Base-by-base conservation (phyloP, 2,329 filamentous ascomycete species). In the Xylaria polymorpha region DNA sequence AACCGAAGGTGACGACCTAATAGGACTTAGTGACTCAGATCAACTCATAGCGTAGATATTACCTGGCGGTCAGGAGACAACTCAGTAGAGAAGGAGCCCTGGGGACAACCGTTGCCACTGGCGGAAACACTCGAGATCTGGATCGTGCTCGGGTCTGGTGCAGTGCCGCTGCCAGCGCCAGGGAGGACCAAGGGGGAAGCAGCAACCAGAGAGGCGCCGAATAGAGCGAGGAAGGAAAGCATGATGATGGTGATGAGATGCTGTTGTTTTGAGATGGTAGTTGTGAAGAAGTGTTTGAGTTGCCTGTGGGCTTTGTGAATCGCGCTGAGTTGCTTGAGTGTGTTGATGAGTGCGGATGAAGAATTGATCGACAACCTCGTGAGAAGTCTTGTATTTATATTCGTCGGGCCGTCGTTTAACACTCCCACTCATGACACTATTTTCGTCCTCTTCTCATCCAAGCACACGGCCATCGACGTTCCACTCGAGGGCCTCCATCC, bases 1-100 rank as follows among this genome's bases (percentile, higher is more conserved):
- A 84, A 67, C 83, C 83, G 66, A 84, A 83, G 59, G 83, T 84
- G 75, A 84, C 79, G 73, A 84, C 77, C 81, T 83, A 35, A 53
- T 29, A 1, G 15, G 51, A 14, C n/a, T 73, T 61, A 75, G 70
- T n/a, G 29, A 20, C 18, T 39, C 15, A 25, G 1, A 20, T 39
- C 8, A 15, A 43, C 6, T 46, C 18, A 37, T 51, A 25, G 32
- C 9, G 9, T 29, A 12, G 20, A 41, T 64, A 77, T 76, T 66
- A 81, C 82, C 39, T 81, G 82, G 71, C 79, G 78, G 75, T 84
- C 82, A 12, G 81, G 77, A 10, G 81, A 82, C 71, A 83, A 79
- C 69, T 77, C 79, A 43, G 81, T 82, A 22, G 82, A 81, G 10
- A 84, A 82, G 58, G 79, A 79, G 35, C 80, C 80, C 74, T 83